These are phyloP conservation scores for Antitrichia curtipendula DNA, from an alignment of 225 moss, liverwort and hornwort genomes.

Conservation along the genomic window DNA sequence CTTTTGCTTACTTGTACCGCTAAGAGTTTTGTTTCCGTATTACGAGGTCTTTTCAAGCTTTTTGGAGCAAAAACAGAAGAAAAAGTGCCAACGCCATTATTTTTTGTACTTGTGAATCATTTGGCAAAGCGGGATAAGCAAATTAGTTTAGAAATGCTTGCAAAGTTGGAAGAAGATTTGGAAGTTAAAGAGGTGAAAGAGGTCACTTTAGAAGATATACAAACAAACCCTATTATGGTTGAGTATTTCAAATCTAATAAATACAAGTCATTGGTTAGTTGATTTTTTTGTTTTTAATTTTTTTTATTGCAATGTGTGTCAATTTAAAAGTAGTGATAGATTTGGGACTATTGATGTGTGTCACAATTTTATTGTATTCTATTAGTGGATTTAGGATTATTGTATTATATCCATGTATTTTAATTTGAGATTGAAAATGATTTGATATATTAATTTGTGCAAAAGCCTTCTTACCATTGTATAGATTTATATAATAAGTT, in stretches of 20 bases:
- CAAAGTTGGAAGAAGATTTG: conserved; percentile 22
- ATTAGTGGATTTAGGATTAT: background rate
- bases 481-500: background rate
- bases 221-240: conserved; percentile 21
- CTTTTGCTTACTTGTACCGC: conserved; percentile 49
- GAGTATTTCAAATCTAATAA: conserved; percentile 21
- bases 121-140: conserved; percentile 72
- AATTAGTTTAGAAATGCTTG: conserved; percentile 22
- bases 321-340: background rate
- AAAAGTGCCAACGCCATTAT: conserved; percentile 29
- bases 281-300: background rate
- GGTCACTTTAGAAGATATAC: conserved; percentile 6
- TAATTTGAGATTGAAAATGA: too few species aligned
- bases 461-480: background rate
- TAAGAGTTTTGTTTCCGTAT: conserved; percentile 58
- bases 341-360: background rate
- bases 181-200: background rate
- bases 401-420: background rate
- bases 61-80: conserved; percentile 57
- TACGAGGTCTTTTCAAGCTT: conserved; percentile 74
- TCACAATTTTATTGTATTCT: background rate
- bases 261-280: background rate
- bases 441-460: background rate
- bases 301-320: background rate
- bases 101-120: conserved; percentile 57